Percentiles rank a stretch among this genome's conserved stretches.
Evolutionary conservation across 1,284 basidiomycete species (phyloP).

Genomic region (Cystobasidium sp.): DNA sequence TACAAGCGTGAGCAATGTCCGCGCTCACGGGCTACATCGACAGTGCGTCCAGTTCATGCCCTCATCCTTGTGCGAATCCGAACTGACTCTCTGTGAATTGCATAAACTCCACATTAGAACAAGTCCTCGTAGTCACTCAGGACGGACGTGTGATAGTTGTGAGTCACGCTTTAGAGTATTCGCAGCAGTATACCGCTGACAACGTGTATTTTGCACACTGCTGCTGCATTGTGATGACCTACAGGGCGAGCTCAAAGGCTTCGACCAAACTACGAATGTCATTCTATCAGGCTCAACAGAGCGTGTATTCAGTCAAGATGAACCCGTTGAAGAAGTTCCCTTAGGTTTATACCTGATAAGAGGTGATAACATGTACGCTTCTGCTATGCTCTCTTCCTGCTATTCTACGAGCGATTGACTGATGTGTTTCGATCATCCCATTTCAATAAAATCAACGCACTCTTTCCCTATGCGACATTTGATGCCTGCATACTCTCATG

Average conservation of each 20-base stretch:
- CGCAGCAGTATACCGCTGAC: too few relatives aligned
- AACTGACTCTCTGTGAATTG: slow-evolving; percentile 15
- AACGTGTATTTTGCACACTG: not conserved
- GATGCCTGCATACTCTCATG: not conserved
- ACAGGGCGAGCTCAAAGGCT: slow-evolving; percentile 85
- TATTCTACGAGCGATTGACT: not conserved
- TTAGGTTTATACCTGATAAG: slow-evolving; percentile 96
- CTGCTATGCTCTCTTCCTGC: not conserved
- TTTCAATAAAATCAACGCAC: not conserved
- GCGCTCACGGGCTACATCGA: slow-evolving; percentile 70
- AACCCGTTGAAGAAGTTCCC: slow-evolving; percentile 90
- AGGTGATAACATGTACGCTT: slow-evolving; percentile 89
- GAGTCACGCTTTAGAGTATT: slow-evolving; percentile 53
- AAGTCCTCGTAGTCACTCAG: slow-evolving; percentile 84
- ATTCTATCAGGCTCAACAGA: slow-evolving; percentile 89
- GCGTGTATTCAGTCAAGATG: slow-evolving; percentile 84
- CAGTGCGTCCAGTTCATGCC: too few relatives aligned
- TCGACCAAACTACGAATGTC: slow-evolving; percentile 89
- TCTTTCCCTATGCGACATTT: not conserved
- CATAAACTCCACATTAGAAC: slow-evolving; percentile 60
- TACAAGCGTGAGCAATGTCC: slow-evolving; percentile 32
- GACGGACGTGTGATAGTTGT: slow-evolving; percentile 87
- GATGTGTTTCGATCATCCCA: slow-evolving; percentile 18
- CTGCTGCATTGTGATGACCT: not conserved
- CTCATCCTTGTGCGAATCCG: slow-evolving; percentile 63